Evolutionary conservation across 2,329 filamentous ascomycete genomes (phyloP).

Genomic region (Tolypocladium tundrense): DNA sequence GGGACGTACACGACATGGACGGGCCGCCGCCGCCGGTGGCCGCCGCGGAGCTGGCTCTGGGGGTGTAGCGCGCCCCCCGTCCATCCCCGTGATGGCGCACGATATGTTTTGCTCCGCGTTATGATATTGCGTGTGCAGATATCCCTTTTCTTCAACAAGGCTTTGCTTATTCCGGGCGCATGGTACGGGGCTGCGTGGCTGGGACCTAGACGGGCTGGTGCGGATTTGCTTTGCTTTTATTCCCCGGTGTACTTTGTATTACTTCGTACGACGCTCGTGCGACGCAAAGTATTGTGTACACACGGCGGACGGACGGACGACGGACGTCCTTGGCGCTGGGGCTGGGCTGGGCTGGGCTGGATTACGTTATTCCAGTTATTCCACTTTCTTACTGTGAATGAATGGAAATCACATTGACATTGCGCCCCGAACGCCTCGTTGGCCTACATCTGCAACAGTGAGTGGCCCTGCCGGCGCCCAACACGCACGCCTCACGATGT

Average conservation of each 20-base stretch:
- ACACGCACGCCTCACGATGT: background rate
- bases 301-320: background rate
- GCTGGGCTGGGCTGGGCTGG: background rate
- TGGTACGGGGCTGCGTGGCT: background rate
- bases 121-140: background rate
- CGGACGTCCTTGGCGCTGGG: background rate
- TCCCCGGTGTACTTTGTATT: background rate
- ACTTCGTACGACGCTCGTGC: background rate
- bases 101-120: background rate
- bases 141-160: background rate
- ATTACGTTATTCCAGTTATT: background rate
- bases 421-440: background rate
- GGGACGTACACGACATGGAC: slow-evolving; percentile 31
- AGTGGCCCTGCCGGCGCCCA: background rate
- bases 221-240: background rate
- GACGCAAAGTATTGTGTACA: background rate
- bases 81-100: background rate
- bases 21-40: slow-evolving; percentile 12
- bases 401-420: background rate
- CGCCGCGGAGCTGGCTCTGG: slow-evolving; percentile 13
- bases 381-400: background rate
- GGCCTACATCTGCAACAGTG: background rate
- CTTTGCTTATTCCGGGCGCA: background rate
- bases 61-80: background rate
- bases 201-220: background rate